Conservation (phyloP, 306 rosid species). For the Begonia peltatifolia region DNA sequence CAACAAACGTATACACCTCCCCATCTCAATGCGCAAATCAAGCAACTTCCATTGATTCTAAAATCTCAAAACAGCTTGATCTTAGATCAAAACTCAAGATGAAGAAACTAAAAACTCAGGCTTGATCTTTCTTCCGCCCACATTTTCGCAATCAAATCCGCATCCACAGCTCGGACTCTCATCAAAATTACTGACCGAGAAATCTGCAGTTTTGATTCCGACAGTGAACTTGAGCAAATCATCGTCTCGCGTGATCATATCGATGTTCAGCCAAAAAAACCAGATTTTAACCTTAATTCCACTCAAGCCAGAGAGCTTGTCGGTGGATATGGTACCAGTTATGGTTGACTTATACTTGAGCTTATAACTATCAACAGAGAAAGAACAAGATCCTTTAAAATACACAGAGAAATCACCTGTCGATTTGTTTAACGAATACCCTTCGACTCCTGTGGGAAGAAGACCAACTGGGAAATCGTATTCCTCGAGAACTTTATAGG, state of each 20-base stretch:
- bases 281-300: conserved; percentile 33
- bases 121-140: conserved; percentile 6
- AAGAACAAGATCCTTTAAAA: conserved; percentile 25
- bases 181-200: conserved; percentile 21
- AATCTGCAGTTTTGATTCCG: conserved; percentile 37
- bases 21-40: too few species aligned
- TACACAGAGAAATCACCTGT: conserved; percentile 36
- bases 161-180: conserved; percentile 47
- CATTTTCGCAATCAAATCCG: conserved; percentile 40
- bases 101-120: conserved; percentile 4
- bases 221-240: conserved; percentile 38
- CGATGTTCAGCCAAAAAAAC: conserved; percentile 33
- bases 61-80: not conserved
- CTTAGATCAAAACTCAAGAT: conserved; percentile 8
- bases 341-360: conserved; percentile 38
- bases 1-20: too few species aligned
- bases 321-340: conserved; percentile 23
- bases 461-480: conserved; percentile 38
- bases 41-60: not conserved
- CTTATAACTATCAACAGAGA: conserved; percentile 23
- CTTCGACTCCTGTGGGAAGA: conserved; percentile 32
- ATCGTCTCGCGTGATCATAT: conserved; percentile 15
- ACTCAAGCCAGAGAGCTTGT: conserved; percentile 24
- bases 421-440: conserved; percentile 28
- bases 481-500: conserved; percentile 28